Evolutionary conservation across 768 basidiomycete species (phyloP).

Genomic region (Dentipellis sp.): DNA sequence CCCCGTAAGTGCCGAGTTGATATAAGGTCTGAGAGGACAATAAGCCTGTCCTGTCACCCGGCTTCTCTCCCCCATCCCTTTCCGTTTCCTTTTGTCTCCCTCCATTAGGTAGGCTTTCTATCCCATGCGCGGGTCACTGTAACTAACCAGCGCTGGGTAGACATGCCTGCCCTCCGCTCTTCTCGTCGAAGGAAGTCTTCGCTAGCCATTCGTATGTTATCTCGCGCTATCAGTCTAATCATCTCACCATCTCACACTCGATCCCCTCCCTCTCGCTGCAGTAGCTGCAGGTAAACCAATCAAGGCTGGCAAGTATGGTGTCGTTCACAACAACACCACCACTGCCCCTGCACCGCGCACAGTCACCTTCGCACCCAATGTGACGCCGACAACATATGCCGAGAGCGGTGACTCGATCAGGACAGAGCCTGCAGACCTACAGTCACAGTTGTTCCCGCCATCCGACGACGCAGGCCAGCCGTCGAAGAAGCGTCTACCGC

Average conservation of each 20-base stretch:
- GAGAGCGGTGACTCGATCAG: slow-evolving; percentile 25
- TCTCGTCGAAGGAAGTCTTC: slow-evolving; percentile 15
- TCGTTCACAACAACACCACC: slow-evolving; percentile 15
- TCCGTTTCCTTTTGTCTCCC: slow-evolving; percentile 13
- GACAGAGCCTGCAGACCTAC: slow-evolving; percentile 22
- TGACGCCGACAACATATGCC: slow-evolving; percentile 44
- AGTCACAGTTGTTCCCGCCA: slow-evolving; percentile 45
- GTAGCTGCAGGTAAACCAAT: slow-evolving; percentile 22
- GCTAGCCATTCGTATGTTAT: slow-evolving; percentile 10
- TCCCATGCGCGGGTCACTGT: neutral
- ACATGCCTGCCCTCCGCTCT: slow-evolving; percentile 12
- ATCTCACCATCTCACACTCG: neutral
- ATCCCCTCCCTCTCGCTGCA: neutral
- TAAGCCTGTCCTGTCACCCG: neutral
- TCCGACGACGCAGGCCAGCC: slow-evolving; percentile 31
- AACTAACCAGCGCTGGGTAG: neutral
- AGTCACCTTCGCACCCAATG: slow-evolving; percentile 56
- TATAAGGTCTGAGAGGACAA: slow-evolving; percentile 15
- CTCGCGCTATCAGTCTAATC: neutral
- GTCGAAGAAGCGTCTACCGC: slow-evolving; percentile 41
- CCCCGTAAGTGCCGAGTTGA: neutral
- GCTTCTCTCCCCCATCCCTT: slow-evolving; percentile 1
- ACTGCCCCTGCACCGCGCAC: slow-evolving; percentile 32
- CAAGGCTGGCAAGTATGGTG: slow-evolving; percentile 46
- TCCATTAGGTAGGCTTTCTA: slow-evolving; percentile 9